phyloP scores from a whole-genome alignment of 23 red algal genomes.

The Gracilaria vermiculophylla region DNA sequence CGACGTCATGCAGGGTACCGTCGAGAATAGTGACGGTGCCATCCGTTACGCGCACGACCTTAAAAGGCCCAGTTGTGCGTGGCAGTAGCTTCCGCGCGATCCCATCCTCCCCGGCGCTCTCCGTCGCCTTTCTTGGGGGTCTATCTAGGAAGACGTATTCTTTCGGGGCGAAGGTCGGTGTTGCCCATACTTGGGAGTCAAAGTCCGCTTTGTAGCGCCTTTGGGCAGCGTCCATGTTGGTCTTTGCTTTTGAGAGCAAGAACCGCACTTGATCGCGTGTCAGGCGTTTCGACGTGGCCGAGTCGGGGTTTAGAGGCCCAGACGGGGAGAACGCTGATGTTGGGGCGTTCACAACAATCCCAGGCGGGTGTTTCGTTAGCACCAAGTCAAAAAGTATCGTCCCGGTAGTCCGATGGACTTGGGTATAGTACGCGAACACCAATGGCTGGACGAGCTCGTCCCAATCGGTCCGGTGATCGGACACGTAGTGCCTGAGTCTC shows the following conservation, averaged over 20 bases:
- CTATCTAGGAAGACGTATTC: not conserved
- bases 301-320: not conserved
- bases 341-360: not conserved
- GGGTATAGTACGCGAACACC: not conserved
- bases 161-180: not conserved
- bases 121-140: not conserved
- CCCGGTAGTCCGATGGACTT: not conserved
- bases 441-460: conserved; percentile 5
- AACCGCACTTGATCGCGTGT: not conserved
- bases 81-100: not conserved
- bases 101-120: not conserved
- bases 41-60: too few species aligned
- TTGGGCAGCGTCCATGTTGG: not conserved
- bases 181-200: not conserved
- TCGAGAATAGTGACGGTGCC: too few species aligned
- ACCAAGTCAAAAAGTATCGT: conserved; percentile 22
- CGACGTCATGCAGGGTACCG: too few species aligned
- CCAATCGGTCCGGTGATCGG: conserved; percentile 24
- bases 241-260: not conserved
- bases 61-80: not conserved
- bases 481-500: not conserved
- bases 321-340: not conserved
- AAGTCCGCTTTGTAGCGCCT: conserved; percentile 13
- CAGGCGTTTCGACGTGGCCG: not conserved
- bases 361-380: not conserved